Percentiles rank a stretch among this genome's conserved stretches.
phyloP scores from a whole-genome alignment of 257 asterid genomes.

The Forsythia suspensa region DNA sequence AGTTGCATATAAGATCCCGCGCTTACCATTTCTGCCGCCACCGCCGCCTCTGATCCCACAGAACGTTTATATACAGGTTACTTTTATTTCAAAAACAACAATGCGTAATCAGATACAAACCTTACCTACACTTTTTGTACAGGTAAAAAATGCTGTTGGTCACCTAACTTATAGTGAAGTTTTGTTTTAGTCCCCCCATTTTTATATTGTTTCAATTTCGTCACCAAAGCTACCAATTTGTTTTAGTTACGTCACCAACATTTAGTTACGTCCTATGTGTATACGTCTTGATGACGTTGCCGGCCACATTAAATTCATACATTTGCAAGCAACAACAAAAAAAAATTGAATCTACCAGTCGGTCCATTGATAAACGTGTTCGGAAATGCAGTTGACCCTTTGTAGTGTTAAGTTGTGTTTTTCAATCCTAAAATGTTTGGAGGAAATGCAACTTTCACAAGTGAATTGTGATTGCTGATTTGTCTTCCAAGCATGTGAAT shows the following conservation, averaged over 20 bases:
- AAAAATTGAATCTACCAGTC: neutral
- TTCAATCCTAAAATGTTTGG: neutral
- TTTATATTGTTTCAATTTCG: neutral
- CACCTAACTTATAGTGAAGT: neutral
- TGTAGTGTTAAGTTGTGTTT: neutral
- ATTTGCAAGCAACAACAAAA: neutral
- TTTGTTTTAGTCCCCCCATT: neutral
- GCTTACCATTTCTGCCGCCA: constrained; percentile 52
- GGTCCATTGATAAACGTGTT: neutral
- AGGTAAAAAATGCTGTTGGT: neutral
- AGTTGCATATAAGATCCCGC: constrained; percentile 24
- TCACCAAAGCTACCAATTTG: too few species aligned
- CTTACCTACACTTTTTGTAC: neutral
- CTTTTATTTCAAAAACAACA: neutral
- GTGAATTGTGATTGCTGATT: neutral
- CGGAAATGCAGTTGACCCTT: neutral
- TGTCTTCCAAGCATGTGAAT: neutral
- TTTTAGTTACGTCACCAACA: too few species aligned
- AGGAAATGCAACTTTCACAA: neutral
- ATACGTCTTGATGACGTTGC: neutral
- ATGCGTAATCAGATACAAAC: neutral
- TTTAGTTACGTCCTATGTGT: too few species aligned
- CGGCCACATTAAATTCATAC: neutral
- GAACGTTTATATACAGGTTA: constrained; percentile 61
- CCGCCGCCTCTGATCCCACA: constrained; percentile 66